Base-by-base conservation (phyloP, 164 flowering plant genomes). In the Berberis thunbergii region DNA sequence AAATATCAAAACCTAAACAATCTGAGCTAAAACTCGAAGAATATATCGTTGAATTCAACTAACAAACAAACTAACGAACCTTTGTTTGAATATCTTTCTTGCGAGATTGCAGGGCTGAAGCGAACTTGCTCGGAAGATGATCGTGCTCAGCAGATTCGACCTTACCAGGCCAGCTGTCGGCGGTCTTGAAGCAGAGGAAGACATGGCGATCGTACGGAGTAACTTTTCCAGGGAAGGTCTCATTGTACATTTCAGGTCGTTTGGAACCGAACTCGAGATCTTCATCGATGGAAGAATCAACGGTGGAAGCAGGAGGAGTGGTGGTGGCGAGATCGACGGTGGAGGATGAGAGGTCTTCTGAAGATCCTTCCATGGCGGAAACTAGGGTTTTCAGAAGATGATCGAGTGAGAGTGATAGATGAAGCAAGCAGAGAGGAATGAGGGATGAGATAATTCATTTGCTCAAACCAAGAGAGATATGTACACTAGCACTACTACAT, bases 181-280 rank as follows among this genome's bases (percentile, higher is more conserved):
- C 79, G 60, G 65, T 72, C 80, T 83, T 84, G 79, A 75, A 84
- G 72, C 91, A 86, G 66, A 95, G 94, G 65, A 95, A 85, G 9
- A 89, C 66, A 66, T 95, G 99, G 48, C 99, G 87, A 13, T 84
- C 96, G 78, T 87, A 87, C 6, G 75, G 69, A 57, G 74, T 77
- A 4, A 86, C 81, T 55, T 93, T 85, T 10, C 82, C 87, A 41
- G 84, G 69, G 44, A 94, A 86, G 46, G 68, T 65, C 56, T 7
- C 43, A 70, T 57, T 49, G 71, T 79, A 73, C 97, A 91, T 94
- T 77, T 94, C 99, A 63, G 76, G 56, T 39, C 99, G 77, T 56
- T 72, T 59, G 76, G 91, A 94, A 0, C 99, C 99, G 74, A 58
- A 81, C 70, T 85, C 78, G 67, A 62, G 60, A 69, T 73, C 80